phyloP scores from a whole-genome alignment of 2,329 filamentous ascomycete species.

The Massarina eburnea region DNA sequence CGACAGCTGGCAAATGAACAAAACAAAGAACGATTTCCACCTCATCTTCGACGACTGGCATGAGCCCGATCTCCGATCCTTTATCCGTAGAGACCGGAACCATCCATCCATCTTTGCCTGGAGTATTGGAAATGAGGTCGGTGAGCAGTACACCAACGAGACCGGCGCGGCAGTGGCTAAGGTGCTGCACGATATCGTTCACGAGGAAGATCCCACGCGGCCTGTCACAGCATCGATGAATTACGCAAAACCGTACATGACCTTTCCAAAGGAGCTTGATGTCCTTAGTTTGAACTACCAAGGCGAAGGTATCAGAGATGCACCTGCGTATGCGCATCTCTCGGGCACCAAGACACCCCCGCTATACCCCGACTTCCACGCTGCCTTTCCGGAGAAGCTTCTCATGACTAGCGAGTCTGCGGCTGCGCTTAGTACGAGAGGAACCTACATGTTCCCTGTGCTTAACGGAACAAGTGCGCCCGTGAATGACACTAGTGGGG shows the following conservation, averaged over 20 bases:
- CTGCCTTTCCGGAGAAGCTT: constrained; percentile 51
- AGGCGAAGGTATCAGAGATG: constrained; percentile 44
- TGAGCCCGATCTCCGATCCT: constrained; percentile 54
- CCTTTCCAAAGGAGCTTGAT: constrained; percentile 49
- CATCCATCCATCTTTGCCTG: constrained; percentile 57
- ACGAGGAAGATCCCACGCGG: constrained; percentile 53
- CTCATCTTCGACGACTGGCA: constrained; percentile 58
- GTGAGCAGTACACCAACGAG: constrained; percentile 47
- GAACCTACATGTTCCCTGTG: constrained; percentile 58
- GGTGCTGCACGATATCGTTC: constrained; percentile 47
- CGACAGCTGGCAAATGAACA: constrained; percentile 53
- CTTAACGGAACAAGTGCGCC: constrained; percentile 39
- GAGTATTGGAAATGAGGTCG: constrained; percentile 59
- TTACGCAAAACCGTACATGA: constrained; percentile 43
- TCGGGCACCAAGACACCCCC: no score
- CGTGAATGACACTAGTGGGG: constrained; percentile 36
- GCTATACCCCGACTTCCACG: constrained; percentile 21
- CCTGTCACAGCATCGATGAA: constrained; percentile 53
- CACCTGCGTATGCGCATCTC: no score
- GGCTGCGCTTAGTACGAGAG: constrained; percentile 53
- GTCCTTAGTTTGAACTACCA: constrained; percentile 59
- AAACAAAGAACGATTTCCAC: constrained; percentile 54
- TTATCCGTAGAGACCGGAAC: constrained; percentile 59
- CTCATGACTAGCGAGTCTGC: constrained; percentile 32
- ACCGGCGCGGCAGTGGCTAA: constrained; percentile 33